Conservation (phyloP, 1,284 basidiomycete species). For the Stygiomarasmius scandens region DNA sequence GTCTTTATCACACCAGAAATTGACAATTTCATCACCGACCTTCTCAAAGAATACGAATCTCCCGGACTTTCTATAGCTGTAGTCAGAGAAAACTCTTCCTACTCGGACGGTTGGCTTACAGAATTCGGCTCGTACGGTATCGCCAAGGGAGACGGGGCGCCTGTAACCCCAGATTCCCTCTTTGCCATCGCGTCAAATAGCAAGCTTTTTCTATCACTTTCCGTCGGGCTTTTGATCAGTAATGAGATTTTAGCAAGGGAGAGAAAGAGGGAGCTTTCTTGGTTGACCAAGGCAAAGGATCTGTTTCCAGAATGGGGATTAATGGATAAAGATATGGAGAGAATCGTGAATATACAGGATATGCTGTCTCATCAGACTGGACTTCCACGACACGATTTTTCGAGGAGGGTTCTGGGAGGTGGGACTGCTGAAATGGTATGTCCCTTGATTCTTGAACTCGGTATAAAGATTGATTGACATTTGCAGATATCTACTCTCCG, state of each 20-base stretch:
- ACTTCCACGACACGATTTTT: conserved; percentile 42
- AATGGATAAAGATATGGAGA: conserved; percentile 33
- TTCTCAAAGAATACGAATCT: conserved; percentile 36
- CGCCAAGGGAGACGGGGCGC: conserved; percentile 31
- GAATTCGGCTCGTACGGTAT: conserved; percentile 39
- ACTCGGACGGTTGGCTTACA: conserved; percentile 32
- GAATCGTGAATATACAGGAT: conserved; percentile 37
- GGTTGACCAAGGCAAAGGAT: conserved; percentile 36
- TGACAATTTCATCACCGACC: conserved; percentile 22
- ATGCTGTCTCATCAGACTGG: conserved; percentile 44
- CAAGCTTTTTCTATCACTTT: conserved; percentile 42
- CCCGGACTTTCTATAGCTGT: conserved; percentile 40
- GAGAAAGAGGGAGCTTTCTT: conserved; percentile 27
- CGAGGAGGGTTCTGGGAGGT: conserved; percentile 25
- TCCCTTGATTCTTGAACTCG: background rate
- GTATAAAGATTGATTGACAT: background rate
- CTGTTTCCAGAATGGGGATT: conserved; percentile 39
- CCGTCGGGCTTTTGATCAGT: conserved; percentile 33
- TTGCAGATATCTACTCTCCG: conserved; percentile 37
- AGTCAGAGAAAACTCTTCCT: conserved; percentile 31
- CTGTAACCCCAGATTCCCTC: conserved; percentile 40
- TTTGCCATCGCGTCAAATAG: conserved; percentile 46
- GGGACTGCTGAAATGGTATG: conserved; percentile 36
- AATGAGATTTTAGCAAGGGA: conserved; percentile 33
- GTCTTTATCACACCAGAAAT: conserved; percentile 12